phyloP scores from a whole-genome alignment of 768 basidiomycete species.

The Suillus occidentalis region DNA sequence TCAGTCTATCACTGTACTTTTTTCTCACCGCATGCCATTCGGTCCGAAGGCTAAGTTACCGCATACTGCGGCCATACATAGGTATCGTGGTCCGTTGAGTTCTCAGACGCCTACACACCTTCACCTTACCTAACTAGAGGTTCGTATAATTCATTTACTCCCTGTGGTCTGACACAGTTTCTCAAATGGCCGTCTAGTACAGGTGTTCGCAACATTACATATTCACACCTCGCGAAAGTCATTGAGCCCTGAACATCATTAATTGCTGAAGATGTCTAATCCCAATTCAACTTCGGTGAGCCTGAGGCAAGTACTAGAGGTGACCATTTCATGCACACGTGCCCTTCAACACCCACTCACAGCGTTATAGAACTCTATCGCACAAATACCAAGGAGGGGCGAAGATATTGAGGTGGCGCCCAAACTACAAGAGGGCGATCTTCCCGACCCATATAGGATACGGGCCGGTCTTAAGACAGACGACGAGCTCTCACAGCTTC shows the following conservation, averaged over 20 bases:
- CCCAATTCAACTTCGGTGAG: background rate
- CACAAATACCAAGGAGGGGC: background rate
- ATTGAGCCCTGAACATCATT: background rate
- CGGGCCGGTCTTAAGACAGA: slow-evolving; percentile 60
- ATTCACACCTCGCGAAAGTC: background rate
- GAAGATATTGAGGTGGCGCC: background rate
- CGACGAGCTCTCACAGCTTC: slow-evolving; percentile 61
- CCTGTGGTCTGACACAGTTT: background rate
- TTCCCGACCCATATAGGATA: slow-evolving; percentile 69
- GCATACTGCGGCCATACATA: background rate
- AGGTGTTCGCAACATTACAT: background rate
- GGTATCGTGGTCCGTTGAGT: background rate
- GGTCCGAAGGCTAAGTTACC: background rate
- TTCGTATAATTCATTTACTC: background rate
- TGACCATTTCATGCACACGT: slow-evolving; percentile 3
- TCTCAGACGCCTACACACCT: background rate
- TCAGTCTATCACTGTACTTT: too few relatives aligned
- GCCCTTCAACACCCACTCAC: slow-evolving; percentile 1
- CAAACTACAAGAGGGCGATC: slow-evolving; percentile 13
- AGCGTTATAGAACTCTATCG: background rate
- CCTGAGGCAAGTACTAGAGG: slow-evolving; percentile 12
- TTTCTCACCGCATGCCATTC: slow-evolving; percentile 16
- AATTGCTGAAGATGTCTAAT: background rate
- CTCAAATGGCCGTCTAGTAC: background rate
- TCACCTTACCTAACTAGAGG: background rate